Conservation (phyloP, 805 yeast species). For the Candida lessepsii region DNA sequence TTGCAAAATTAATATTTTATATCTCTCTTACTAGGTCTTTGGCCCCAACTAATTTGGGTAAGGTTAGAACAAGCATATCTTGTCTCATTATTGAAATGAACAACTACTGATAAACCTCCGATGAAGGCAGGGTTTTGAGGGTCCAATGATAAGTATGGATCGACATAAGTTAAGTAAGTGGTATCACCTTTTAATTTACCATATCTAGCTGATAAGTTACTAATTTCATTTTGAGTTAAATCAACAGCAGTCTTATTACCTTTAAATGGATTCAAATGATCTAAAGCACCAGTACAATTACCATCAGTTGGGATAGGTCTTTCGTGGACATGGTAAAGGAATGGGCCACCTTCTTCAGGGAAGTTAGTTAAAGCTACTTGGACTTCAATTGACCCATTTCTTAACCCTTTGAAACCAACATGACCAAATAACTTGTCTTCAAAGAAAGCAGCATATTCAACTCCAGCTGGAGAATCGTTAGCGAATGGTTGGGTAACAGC, state of each 20-base stretch:
- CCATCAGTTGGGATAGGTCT: constrained; percentile 37
- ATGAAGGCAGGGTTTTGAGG: constrained; percentile 25
- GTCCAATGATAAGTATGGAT: constrained; percentile 33
- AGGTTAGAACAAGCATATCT: constrained; percentile 42
- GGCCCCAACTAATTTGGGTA: constrained; percentile 16
- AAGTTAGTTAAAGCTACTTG: constrained; percentile 31
- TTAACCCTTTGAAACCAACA: constrained; percentile 27
- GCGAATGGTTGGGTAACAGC: constrained; percentile 15
- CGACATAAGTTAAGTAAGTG: constrained; percentile 22
- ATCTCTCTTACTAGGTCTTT: constrained; percentile 1
- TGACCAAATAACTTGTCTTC: constrained; percentile 25
- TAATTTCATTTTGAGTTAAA: constrained; percentile 28
- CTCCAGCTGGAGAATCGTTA: constrained; percentile 15
- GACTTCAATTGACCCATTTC: constrained; percentile 34
- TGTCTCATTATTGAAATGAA: constrained; percentile 31
- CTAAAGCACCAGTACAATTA: constrained; percentile 35
- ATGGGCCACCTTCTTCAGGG: constrained; percentile 38
- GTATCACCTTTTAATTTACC: constrained; percentile 33
- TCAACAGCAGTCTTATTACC: constrained; percentile 27
- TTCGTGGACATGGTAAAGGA: constrained; percentile 40
- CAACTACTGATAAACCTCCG: constrained; percentile 36
- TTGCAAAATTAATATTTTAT: no score
- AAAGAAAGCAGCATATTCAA: constrained; percentile 29
- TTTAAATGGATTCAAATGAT: constrained; percentile 39
- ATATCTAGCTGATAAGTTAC: constrained; percentile 42